Percentiles rank a stretch among this genome's conserved stretches.
Conservation (phyloP, 2,329 filamentous ascomycete genomes). For the Neofusicoccum parvum region DNA sequence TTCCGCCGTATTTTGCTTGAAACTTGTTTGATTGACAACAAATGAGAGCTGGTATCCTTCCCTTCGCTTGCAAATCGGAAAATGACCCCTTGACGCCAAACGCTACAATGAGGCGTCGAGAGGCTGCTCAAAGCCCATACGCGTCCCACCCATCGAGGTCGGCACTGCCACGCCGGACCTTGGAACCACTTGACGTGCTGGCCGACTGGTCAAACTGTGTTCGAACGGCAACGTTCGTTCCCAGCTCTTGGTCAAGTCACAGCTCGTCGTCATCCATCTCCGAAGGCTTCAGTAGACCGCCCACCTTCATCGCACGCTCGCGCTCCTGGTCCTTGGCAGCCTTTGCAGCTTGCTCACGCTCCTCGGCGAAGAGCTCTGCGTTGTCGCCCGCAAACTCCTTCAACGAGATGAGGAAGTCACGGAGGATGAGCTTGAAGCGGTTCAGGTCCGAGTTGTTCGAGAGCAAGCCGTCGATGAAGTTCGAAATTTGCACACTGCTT, state of each 20-base stretch:
- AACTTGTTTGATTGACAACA: conserved; percentile 15
- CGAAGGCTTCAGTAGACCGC: conserved; percentile 94
- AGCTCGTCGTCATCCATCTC: conserved; percentile 83
- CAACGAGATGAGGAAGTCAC: conserved; percentile 95
- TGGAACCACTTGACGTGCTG: conserved; percentile 3
- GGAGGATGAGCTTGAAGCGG: conserved; percentile 92
- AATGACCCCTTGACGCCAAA: conserved; percentile 11
- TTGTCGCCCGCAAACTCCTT: conserved; percentile 98
- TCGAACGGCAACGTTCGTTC: conserved; percentile 37
- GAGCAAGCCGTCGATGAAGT: conserved; percentile 89
- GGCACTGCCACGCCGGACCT: conserved; percentile 20
- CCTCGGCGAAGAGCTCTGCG: conserved; percentile 87
- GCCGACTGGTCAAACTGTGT: conserved; percentile 36
- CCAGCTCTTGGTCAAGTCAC: conserved; percentile 66
- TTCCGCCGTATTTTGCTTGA: conserved; percentile 12
- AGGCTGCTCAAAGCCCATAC: conserved; percentile 57
- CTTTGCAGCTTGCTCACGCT: conserved; percentile 88
- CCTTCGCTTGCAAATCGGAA: conserved; percentile 18
- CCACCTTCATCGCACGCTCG: conserved; percentile 90
- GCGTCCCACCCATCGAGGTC: conserved; percentile 66
- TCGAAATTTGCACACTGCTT: conserved; percentile 76
- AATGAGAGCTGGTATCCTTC: conserved; percentile 22
- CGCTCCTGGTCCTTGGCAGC: conserved; percentile 86
- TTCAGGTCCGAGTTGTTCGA: conserved; percentile 84
- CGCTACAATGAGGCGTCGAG: conserved; percentile 6